These are phyloP conservation scores for Coffea eugenioides DNA, from an alignment of 257 asterid species.

Conservation along the genomic window DNA sequence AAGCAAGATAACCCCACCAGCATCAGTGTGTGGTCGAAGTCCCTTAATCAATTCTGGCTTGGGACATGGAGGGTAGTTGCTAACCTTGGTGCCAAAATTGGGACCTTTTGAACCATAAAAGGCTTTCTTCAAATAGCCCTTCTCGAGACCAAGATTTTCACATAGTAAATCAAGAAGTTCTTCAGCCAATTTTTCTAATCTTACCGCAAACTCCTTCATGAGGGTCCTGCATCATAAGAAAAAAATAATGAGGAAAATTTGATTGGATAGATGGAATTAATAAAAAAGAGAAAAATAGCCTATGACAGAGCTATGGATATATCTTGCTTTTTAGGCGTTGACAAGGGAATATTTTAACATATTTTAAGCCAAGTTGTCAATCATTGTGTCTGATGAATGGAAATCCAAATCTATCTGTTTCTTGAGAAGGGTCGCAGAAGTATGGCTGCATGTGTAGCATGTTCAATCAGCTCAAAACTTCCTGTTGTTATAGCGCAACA, in stretches of 20 bases:
- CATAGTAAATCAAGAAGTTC: constrained; percentile 50
- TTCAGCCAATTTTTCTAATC: constrained; percentile 48
- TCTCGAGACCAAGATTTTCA: constrained; percentile 52
- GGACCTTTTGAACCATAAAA: constrained; percentile 47
- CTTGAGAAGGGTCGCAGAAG: not conserved
- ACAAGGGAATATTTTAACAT: not conserved
- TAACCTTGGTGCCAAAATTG: constrained; percentile 67
- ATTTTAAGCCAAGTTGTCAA: not conserved
- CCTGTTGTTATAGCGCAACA: not conserved
- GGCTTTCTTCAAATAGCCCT: constrained; percentile 48
- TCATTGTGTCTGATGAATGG: not conserved
- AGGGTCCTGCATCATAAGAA: constrained; percentile 38
- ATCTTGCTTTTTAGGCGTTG: not conserved
- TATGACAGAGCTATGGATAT: not conserved
- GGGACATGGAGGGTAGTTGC: constrained; percentile 71
- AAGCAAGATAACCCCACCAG: constrained; percentile 65
- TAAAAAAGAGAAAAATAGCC: not conserved
- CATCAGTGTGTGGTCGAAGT: constrained; percentile 71
- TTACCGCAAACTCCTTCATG: constrained; percentile 57
- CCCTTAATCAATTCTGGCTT: constrained; percentile 54
- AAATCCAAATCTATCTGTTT: no score
- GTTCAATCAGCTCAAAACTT: not conserved
- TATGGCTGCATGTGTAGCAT: not conserved
- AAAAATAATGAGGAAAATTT: not conserved
- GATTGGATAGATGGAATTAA: not conserved